Conservation (phyloP, 495 filamentous ascomycete species). For the Podospora pseudocomata region DNA sequence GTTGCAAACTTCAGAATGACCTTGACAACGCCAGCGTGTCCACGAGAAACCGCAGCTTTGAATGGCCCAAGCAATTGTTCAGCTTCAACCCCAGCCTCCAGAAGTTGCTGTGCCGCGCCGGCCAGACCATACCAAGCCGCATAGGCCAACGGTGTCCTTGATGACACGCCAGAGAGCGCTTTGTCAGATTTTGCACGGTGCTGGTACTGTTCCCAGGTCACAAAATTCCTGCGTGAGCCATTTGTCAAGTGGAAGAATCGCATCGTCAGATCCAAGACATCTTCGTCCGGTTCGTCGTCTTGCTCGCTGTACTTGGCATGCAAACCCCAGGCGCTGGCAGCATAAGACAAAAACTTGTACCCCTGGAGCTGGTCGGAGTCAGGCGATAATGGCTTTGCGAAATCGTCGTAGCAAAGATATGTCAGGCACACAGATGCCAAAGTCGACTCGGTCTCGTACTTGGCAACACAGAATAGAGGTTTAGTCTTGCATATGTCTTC, state of each 20-base stretch:
- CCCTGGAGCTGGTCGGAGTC: neutral
- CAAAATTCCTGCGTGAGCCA: neutral
- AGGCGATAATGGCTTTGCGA: neutral
- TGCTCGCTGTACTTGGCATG: neutral
- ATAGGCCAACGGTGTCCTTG: neutral
- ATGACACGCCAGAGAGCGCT: neutral
- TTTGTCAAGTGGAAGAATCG: neutral
- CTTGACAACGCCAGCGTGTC: neutral
- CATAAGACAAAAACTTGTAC: neutral
- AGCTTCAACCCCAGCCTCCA: neutral
- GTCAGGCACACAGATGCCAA: conserved; percentile 10
- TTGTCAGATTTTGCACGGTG: neutral
- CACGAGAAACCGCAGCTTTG: neutral
- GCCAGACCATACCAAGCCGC: neutral
- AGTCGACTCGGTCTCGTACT: conserved; percentile 6
- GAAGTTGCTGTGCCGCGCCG: neutral
- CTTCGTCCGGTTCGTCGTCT: neutral
- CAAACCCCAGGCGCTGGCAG: neutral
- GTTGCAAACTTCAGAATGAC: neutral
- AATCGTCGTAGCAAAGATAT: conserved; percentile 10
- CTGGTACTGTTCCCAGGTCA: neutral
- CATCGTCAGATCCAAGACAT: neutral
- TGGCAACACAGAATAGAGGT: conserved; percentile 10
- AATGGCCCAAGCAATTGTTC: neutral
- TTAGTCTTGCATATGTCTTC: conserved; percentile 9